Evolutionary conservation across 106 monocot genomes (phyloP).

Genomic region (Platanthera guangdongensis): DNA sequence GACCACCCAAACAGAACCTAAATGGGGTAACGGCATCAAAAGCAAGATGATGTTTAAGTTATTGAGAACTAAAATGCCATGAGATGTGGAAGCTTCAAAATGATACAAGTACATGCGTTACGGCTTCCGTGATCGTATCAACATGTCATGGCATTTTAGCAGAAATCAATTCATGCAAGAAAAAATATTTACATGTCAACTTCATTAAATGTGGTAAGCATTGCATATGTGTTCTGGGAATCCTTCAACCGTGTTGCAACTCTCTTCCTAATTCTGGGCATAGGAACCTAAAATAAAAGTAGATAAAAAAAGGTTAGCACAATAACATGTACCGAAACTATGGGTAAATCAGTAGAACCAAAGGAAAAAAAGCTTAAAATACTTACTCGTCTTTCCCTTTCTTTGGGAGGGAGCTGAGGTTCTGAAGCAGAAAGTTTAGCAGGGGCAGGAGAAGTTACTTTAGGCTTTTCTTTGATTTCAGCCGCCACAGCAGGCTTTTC

Average conservation of each 20-base stretch:
- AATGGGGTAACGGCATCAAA: background rate
- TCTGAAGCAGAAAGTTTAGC: slow-evolving; percentile 63
- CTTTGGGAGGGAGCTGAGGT: slow-evolving; percentile 94
- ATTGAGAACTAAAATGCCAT: background rate
- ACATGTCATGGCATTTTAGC: background rate
- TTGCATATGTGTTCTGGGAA: slow-evolving; percentile 93
- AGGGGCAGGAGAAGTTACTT: slow-evolving; percentile 32
- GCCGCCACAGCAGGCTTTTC: slow-evolving; percentile 33
- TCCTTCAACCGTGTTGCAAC: slow-evolving; percentile 94
- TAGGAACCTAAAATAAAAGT: slow-evolving; percentile 58
- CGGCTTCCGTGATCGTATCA: too few relatives aligned
- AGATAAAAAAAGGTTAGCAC: background rate
- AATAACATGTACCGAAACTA: background rate
- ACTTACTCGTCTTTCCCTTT: slow-evolving; percentile 85
- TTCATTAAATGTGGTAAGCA: slow-evolving; percentile 99
- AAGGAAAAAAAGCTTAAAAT: background rate
- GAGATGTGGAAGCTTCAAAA: background rate
- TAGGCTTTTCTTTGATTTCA: slow-evolving; percentile 41
- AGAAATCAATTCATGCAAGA: background rate
- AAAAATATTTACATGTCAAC: slow-evolving; percentile 76
- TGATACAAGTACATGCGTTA: background rate
- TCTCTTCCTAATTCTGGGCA: slow-evolving; percentile 85
- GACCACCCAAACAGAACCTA: background rate
- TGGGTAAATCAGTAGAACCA: background rate
- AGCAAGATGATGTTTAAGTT: background rate